Evolutionary conservation across 2,329 filamentous ascomycete species (phyloP).

Genomic region (Clarireedia paspali): DNA sequence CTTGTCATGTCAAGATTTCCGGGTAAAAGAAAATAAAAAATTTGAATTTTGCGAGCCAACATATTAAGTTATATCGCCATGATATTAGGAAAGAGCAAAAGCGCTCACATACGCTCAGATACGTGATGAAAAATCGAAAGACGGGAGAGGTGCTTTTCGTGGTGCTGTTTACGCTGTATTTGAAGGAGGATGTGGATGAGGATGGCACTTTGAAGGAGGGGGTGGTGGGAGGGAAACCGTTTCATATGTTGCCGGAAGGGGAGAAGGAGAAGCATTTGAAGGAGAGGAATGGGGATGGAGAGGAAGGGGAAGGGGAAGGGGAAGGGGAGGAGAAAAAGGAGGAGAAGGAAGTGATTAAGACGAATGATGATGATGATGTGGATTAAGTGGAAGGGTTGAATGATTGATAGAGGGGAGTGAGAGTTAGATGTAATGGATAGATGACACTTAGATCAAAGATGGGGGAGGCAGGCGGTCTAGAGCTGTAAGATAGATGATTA

Average conservation of each 20-base stretch:
- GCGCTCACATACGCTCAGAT: constrained; percentile 80
- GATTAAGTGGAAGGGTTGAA: not conserved
- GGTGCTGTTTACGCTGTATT: constrained; percentile 69
- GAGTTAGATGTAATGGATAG: too few species aligned
- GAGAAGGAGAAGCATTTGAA: constrained; percentile 13
- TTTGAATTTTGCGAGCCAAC: constrained; percentile 3
- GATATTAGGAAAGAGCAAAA: constrained; percentile 25
- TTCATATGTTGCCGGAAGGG: constrained; percentile 12
- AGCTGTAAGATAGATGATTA: too few species aligned
- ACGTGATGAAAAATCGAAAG: constrained; percentile 75
- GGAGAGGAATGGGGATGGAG: constrained; percentile 10
- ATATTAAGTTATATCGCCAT: not conserved
- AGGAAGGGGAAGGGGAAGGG: not conserved
- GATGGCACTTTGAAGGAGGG: constrained; percentile 45
- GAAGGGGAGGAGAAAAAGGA: constrained; percentile 9
- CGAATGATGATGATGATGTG: not conserved
- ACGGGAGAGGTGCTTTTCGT: constrained; percentile 74
- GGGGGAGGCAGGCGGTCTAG: too few species aligned
- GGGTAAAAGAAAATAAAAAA: not conserved
- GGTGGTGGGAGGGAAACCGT: constrained; percentile 26
- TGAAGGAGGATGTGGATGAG: constrained; percentile 56
- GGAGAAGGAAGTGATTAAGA: constrained; percentile 10
- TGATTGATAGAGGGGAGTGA: not conserved
- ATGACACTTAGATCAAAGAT: too few species aligned
- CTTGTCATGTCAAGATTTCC: not conserved